phyloP scores from a whole-genome alignment of 108 stramenopile species.

The Nitzschia sp. region DNA sequence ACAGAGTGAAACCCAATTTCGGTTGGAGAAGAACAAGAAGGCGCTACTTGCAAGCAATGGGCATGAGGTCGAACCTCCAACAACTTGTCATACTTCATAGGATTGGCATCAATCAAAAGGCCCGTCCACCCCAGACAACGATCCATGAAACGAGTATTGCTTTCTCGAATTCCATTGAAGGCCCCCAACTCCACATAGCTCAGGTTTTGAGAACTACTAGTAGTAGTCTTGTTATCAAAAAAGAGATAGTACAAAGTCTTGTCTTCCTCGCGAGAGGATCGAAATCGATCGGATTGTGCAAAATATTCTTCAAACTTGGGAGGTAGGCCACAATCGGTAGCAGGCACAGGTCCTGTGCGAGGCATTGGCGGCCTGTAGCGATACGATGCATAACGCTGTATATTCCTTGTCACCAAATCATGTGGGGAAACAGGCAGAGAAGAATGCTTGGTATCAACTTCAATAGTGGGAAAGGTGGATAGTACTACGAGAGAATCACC shows the following conservation, averaged over 20 bases:
- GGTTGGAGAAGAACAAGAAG: slow-evolving; percentile 35
- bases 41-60: slow-evolving; percentile 46
- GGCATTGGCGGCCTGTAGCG: neutral
- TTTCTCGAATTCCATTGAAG: slow-evolving; percentile 49
- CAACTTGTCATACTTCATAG: slow-evolving; percentile 28
- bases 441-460: no score
- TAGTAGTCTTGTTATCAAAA: slow-evolving; percentile 9
- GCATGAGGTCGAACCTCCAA: slow-evolving; percentile 47
- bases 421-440: no score
- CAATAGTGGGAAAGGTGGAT: no score
- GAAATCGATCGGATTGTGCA: neutral
- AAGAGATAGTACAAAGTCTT: slow-evolving; percentile 37
- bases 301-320: slow-evolving; percentile 7
- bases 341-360: neutral
- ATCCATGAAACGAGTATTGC: slow-evolving; percentile 58
- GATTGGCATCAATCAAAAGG: slow-evolving; percentile 53
- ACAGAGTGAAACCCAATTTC: slow-evolving; percentile 38
- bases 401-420: no score
- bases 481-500: no score
- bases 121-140: slow-evolving; percentile 53
- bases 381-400: slow-evolving; percentile 1
- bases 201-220: no score
- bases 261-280: slow-evolving; percentile 38
- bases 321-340: slow-evolving; percentile 6
- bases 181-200: slow-evolving; percentile 62